phyloP scores from a whole-genome alignment of 352 stramenopile genomes.

The Phytophthora multivora region DNA sequence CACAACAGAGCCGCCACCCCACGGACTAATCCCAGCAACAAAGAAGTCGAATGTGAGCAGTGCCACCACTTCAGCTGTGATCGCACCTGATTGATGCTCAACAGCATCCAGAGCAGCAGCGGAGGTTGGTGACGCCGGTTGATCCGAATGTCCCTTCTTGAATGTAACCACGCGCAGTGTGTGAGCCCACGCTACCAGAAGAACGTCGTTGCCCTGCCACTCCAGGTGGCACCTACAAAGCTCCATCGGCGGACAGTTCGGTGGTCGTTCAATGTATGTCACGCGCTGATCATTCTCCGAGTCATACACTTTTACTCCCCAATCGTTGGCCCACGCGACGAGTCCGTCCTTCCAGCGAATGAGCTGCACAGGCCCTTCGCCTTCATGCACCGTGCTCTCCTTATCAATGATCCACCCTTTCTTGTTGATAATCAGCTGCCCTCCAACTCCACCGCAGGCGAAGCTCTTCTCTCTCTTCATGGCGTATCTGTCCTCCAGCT shows the following conservation, averaged over 20 bases:
- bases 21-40: slow-evolving; percentile 73
- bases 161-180: slow-evolving; percentile 84
- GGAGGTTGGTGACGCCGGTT: slow-evolving; percentile 42
- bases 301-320: slow-evolving; percentile 88
- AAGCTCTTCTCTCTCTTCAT: slow-evolving; percentile 85
- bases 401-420: slow-evolving; percentile 91
- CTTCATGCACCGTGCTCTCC: slow-evolving; percentile 84
- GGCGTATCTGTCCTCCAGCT: slow-evolving; percentile 80
- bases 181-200: slow-evolving; percentile 80
- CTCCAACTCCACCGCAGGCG: slow-evolving; percentile 75
- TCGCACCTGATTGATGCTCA: slow-evolving; percentile 28
- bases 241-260: slow-evolving; percentile 83
- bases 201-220: slow-evolving; percentile 61
- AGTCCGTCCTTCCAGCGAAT: slow-evolving; percentile 85
- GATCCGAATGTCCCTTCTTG: slow-evolving; percentile 43
- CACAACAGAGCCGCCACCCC: slow-evolving; percentile 54
- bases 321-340: slow-evolving; percentile 87
- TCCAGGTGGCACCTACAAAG: slow-evolving; percentile 81
- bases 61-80: slow-evolving; percentile 73
- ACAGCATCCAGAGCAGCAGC: slow-evolving; percentile 31
- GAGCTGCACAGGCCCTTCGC: slow-evolving; percentile 76
- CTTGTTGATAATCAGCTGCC: slow-evolving; percentile 86
- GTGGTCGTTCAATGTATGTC: slow-evolving; percentile 83
- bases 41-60: slow-evolving; percentile 88
- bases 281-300: slow-evolving; percentile 72